phyloP scores from a whole-genome alignment of 2,329 filamentous ascomycete genomes.

The Macroventuria anomochaeta region DNA sequence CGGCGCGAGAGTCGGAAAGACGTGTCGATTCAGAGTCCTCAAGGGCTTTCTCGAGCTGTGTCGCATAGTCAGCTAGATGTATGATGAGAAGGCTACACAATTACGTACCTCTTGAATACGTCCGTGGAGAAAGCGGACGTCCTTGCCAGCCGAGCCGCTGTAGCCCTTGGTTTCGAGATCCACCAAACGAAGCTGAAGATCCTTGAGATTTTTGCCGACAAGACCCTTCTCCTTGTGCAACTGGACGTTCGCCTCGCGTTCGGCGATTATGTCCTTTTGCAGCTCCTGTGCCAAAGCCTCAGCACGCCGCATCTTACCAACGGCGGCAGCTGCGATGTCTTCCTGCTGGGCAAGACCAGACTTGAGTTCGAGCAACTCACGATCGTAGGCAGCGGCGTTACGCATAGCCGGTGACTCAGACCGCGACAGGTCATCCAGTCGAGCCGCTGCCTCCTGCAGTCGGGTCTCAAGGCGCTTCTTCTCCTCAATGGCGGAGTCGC shows the following conservation, averaged over 20 bases:
- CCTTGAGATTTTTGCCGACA: slow-evolving; percentile 88
- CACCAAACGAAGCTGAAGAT: slow-evolving; percentile 86
- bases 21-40: slow-evolving; percentile 82
- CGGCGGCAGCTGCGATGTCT: slow-evolving; percentile 86
- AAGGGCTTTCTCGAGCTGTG: slow-evolving; percentile 83
- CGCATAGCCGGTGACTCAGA: slow-evolving; percentile 87
- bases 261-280: slow-evolving; percentile 87
- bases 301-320: slow-evolving; percentile 96
- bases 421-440: slow-evolving; percentile 84
- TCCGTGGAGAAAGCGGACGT: slow-evolving; percentile 93
- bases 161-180: slow-evolving; percentile 98
- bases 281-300: slow-evolving; percentile 87
- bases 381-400: slow-evolving; percentile 86
- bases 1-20: slow-evolving; percentile 81
- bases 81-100: background rate
- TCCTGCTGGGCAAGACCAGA: slow-evolving; percentile 89
- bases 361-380: slow-evolving; percentile 87
- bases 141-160: slow-evolving; percentile 83
- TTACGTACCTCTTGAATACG: slow-evolving; percentile 87
- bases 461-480: slow-evolving; percentile 88
- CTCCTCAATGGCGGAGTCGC: slow-evolving; percentile 83
- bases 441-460: slow-evolving; percentile 83
- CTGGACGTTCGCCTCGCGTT: slow-evolving; percentile 80
- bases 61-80: slow-evolving; percentile 19
- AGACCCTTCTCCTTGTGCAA: slow-evolving; percentile 89